Base-by-base conservation (phyloP, 2,329 filamentous ascomycete species). In the Fusarium goolgardi region DNA sequence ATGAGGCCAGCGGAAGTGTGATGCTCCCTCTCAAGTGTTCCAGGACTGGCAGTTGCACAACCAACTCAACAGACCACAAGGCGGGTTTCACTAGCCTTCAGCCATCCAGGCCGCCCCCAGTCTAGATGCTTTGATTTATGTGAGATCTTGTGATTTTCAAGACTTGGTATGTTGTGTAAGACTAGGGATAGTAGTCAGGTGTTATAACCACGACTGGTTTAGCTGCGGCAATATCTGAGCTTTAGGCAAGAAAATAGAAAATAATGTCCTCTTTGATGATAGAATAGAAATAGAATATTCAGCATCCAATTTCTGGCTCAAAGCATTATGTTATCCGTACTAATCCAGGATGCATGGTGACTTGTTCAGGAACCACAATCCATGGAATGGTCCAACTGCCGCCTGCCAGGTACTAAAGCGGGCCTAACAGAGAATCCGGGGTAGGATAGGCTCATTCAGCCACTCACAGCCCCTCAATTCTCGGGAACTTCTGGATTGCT, bases 1-100 rank as follows among this genome's bases (percentile, higher is more conserved):
- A 73, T 37, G 77, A 78, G 41, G 78, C 71, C 41, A 59, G 73
- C n/a, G 78, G 78, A 23, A 74, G 71, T 52, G 59, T 69, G 44
- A 37, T 51, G 20, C 55, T 75, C 37, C 67, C 60, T 21, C 54
- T 73, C 41, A 67, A 65, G 43, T 72, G 65, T 61, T 65, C 58
- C 13, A 60, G 63, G 35, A 45, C 67, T 15, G 59, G 65, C 21
- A 68, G 67, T 18, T 77, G 75, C 67, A 52, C 55, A 23, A 68
- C 72, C 52, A 77, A 77, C 58, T 73, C 75, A 56, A 77, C 75
- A n/a, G 70, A 75, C 35, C 68, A 77, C 40, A 67, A 55, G 39
- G 63, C 72, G 5, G 60, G 63, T 21, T 79, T 78, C 67, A 73
- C 71, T 49, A 78, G 76, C 51, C 55, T 79, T 32, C 69, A 74